Base-by-base conservation (phyloP, 1,139 yeast species). In the Debaryomycetaceae sp. region DNA sequence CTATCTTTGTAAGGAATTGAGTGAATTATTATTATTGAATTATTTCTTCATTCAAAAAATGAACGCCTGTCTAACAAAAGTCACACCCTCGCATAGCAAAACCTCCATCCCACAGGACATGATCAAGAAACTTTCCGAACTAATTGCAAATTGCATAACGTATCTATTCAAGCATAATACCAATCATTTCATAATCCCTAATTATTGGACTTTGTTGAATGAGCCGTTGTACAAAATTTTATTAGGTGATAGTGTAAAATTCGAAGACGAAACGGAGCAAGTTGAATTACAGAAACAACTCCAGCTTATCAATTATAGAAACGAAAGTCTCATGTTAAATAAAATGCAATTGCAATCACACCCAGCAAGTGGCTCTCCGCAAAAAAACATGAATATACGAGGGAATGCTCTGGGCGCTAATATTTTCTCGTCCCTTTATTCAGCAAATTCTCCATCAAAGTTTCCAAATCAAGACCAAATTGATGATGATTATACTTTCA, bases 171-270 rank as follows among this genome's bases (percentile, higher is more conserved):
- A 72, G 50, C 61, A 65, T 51, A 73, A 83, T 70, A 51, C 81
- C 56, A 89, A 86, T 51, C 75, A 83, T 5, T 88, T 89, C 51
- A 80, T 89, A n/a, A 72, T 87, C 31, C 95, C 96, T 0, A 75
- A 73, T 39, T 73, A 70, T 42, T 89, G 97, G 97, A 68, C 73
- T 11, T 55, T 74, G 5, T 63, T 86, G 37, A 81, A 81, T 35
- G 70, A 76, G 1, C 50, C 63, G 0, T 51, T 73, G 17, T 56
- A 52, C 38, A 56, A 56, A 16, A 75, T 79, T 8, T 56, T 87
- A 14, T 41, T 60, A 6, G 47, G 66, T 58, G 53, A 75, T 58
- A 34, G 63, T 69, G 11, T 52, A 72, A 39, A 64, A 55, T 37
- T 47, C 50, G 17, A 18, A 5, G 44, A 47, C 16, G 34, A 44